Evolutionary conservation across 371 early-diverging fungal species (phyloP), one percentile per base, ranked within the genome.

Genomic region (Catenaria anguillulae): DNA sequence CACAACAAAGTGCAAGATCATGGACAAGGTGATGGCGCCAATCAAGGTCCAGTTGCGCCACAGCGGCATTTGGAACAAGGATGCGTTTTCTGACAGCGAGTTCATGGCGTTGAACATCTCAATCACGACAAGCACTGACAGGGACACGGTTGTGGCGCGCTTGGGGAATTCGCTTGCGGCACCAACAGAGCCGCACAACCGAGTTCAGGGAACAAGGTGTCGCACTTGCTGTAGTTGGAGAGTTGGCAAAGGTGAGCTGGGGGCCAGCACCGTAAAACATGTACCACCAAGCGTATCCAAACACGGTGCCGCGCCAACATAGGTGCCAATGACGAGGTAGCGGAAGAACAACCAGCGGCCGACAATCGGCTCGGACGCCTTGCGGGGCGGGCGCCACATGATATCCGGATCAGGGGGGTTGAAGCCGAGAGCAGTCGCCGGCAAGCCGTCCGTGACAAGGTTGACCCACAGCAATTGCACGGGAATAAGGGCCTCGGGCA

Each of bases 391-490:
- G 60, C 78, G 82, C 24, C 82, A 79, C 98, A 97, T 97, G 56
- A 93, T 93, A 67, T 88, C 89, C 42, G 90, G 76, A 64, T 93
- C 93, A 23, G 93, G 86, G 19, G 96, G 96, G 71, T 98, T 95
- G 73, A 97, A 93, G 35, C 97, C 97, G 56, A 98, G 83, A 17
- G 97, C 93, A 2, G 93, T 87, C 34, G 98, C 97, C 34, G 98
- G 97, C 61, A 95, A 78, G 19, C 96, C 97, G 73, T 97, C 97
- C 60, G 97, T 97, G 23, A 98, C 93, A 68, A 98, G 72, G 70
- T 98, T 98, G 56, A 97, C 96, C 95, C 96, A 97, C 52, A 98
- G 78, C 31, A 98, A 78, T 74, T 97, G 97, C 40, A 97, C 95
- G 52, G 98, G 95, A 62, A 90, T 92, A 65, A 98, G 74, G 55